Evolutionary conservation across 2,329 filamentous ascomycete species (phyloP), one percentile per base, ranked within the genome.

Genomic region (Pseudopithomyces maydicus): DNA sequence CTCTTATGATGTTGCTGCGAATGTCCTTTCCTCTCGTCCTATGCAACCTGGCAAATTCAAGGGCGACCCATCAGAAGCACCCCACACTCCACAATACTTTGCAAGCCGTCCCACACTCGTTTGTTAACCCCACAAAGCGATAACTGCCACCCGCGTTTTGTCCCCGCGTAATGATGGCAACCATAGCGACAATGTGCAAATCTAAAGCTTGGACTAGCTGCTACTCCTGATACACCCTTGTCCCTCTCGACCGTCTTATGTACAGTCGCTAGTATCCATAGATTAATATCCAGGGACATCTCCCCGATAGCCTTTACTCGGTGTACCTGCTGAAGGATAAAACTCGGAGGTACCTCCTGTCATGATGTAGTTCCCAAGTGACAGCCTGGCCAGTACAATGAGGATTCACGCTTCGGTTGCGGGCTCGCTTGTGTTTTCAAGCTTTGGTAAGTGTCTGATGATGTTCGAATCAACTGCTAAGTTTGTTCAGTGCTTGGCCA

Each of bases 131-230:
- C 48, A 55, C 50, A 32, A 39, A 7, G 26, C 26, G 49, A 52
- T 4, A 51, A 59, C 61, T 56, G 53, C 42, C 45, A 55, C 42
- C 52, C n/a, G 17, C 14, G n/a, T 52, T 26, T 7, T n/a, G n/a
- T 12, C 5, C 20, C 23, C 32, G 48, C 42, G 32, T 35, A 38
- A 47, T 22, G 39, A 35, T 36, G 49, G 23, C 58, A 55, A 42
- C 46, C 42, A 38, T 54, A 58, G 44, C 51, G 42, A 56, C 58
- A 55, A 66, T 63, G 32, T 58, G 48, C 41, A 65, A 62, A 64
- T 45, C 61, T 55, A 23, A 44, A 50, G 17, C 55, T 57, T 58
- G 61, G 60, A 65, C 61, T 63, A 58, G 60, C 36, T 58, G 62
- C 58, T 52, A 57, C 41, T 46, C 33, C 20, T 56, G 61, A 63